Conservation (phyloP, 768 basidiomycete species). For the Mycena rosella region DNA sequence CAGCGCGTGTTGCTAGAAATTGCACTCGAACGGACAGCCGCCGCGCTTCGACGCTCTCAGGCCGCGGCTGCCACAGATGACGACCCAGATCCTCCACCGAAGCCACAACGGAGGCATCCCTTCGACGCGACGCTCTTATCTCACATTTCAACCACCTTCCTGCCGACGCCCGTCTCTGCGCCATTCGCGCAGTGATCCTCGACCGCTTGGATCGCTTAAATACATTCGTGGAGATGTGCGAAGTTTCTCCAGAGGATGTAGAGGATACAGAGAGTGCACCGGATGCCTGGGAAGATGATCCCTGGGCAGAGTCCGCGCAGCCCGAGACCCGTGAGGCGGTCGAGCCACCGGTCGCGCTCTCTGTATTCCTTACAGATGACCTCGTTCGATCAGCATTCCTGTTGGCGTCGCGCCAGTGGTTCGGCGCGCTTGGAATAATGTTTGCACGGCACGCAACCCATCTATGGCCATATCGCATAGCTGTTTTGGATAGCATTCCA, state of each 20-base stretch:
- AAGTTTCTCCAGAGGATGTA: slow-evolving; percentile 51
- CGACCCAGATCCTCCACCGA: slow-evolving; percentile 31
- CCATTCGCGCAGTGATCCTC: slow-evolving; percentile 76
- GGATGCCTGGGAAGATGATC: slow-evolving; percentile 84
- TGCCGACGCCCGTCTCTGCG: slow-evolving; percentile 73
- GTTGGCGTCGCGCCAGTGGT: slow-evolving; percentile 73
- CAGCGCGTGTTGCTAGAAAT: slow-evolving; percentile 72
- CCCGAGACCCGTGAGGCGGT: slow-evolving; percentile 43
- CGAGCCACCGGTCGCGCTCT: slow-evolving; percentile 65
- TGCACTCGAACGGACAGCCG: slow-evolving; percentile 71
- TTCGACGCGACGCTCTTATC: slow-evolving; percentile 48
- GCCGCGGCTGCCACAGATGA: slow-evolving; percentile 46
- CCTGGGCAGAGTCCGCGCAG: slow-evolving; percentile 72
- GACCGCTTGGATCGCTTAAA: slow-evolving; percentile 76
- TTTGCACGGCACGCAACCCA: slow-evolving; percentile 64
- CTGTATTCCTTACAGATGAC: slow-evolving; percentile 72
- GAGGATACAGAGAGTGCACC: slow-evolving; percentile 63
- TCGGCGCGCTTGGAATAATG: slow-evolving; percentile 70
- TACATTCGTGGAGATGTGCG: slow-evolving; percentile 76
- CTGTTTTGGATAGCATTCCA: slow-evolving; percentile 81
- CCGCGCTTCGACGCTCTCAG: slow-evolving; percentile 61
- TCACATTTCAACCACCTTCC: slow-evolving; percentile 70
- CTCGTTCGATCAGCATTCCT: slow-evolving; percentile 70
- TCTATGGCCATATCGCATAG: slow-evolving; percentile 79
- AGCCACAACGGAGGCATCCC: not conserved